A percentile compares a stretch with the other conserved stretches of the same genome.
Evolutionary conservation across 805 yeast genomes (phyloP).

Genomic region (Wickerhamiella siamensis): DNA sequence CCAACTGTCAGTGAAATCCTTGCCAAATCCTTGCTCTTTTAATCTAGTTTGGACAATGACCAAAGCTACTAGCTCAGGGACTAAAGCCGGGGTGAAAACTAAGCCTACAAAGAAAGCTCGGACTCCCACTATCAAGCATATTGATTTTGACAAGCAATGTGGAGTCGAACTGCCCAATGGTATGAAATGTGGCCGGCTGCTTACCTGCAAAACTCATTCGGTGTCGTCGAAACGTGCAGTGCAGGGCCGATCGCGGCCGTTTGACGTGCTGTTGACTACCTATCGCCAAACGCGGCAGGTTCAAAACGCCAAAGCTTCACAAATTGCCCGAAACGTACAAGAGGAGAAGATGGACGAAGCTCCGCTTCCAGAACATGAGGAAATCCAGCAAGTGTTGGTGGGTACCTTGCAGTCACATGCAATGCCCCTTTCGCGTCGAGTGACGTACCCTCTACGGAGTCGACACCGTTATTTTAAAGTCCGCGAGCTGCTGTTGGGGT

Average conservation of each 20-base stretch:
- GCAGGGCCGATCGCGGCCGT: conserved; percentile 74
- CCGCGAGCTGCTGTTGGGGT: conserved; percentile 82
- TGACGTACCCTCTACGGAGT: conserved; percentile 51
- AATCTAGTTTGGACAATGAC: too few relatives aligned
- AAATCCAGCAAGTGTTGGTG: conserved; percentile 72
- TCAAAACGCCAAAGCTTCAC: conserved; percentile 40
- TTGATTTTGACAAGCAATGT: conserved; percentile 82
- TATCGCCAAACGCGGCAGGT: conserved; percentile 83
- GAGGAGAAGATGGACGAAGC: conserved; percentile 19
- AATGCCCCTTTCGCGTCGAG: conserved; percentile 57
- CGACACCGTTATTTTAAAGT: conserved; percentile 60
- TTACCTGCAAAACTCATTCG: conserved; percentile 85
- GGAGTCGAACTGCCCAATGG: conserved; percentile 83
- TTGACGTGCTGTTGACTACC: conserved; percentile 68
- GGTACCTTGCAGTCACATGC: conserved; percentile 73
- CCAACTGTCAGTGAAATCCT: too few relatives aligned
- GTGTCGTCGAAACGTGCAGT: conserved; percentile 92
- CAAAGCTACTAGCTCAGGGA: too few relatives aligned
- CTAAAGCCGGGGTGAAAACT: too few relatives aligned
- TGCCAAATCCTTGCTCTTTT: too few relatives aligned
- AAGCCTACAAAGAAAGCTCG: not conserved
- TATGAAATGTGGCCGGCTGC: conserved; percentile 75
- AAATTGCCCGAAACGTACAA: conserved; percentile 22
- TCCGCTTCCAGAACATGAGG: conserved; percentile 71
- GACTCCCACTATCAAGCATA: not conserved